phyloP scores from a whole-genome alignment of 345 rosid species.

The Citrus cavaleriei region DNA sequence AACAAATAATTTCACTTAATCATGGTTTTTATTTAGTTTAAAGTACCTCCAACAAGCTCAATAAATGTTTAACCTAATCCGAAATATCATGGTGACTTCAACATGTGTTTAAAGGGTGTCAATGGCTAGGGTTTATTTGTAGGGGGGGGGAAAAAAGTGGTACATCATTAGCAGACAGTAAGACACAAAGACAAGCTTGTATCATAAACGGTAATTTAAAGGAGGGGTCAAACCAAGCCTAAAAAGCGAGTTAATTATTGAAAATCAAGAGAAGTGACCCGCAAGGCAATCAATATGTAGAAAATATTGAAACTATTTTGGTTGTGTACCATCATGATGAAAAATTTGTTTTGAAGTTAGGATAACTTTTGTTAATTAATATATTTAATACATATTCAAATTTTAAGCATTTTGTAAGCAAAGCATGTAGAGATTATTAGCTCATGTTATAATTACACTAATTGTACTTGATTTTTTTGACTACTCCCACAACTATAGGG shows the following conservation, averaged over 20 bases:
- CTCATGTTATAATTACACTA: neutral
- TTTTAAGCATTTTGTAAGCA: neutral
- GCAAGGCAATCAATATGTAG: neutral
- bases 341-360: neutral
- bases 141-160: neutral
- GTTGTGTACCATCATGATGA: neutral
- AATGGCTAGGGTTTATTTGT: neutral
- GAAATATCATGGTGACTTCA: neutral
- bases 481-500: neutral
- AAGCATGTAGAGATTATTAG: neutral
- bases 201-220: neutral
- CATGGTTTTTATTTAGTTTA: neutral
- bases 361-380: neutral
- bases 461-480: neutral
- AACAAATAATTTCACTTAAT: slow-evolving; percentile 7
- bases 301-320: neutral
- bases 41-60: neutral
- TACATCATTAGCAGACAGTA: slow-evolving; percentile 16
- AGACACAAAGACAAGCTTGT: neutral
- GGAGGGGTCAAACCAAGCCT: neutral
- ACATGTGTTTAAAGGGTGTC: neutral
- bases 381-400: neutral
- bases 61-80: neutral
- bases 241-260: neutral
- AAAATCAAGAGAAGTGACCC: slow-evolving; percentile 6